Evolutionary conservation across 2,329 filamentous ascomycete genomes (phyloP).

Genomic region (Nemania serpens): DNA sequence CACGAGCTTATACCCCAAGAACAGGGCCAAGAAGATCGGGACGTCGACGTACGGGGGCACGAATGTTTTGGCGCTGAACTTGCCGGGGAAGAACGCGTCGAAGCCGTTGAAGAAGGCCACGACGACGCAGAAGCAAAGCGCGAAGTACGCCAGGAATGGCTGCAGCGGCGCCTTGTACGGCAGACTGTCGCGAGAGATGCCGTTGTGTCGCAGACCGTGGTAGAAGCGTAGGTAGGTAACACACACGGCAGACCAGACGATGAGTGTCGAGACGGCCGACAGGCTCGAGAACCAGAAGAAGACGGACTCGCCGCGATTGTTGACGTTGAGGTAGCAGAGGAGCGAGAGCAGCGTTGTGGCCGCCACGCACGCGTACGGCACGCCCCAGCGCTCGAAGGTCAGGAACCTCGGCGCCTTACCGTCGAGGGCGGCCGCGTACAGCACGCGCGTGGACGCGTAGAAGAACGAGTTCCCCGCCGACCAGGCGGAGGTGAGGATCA

Average conservation of each 20-base stretch:
- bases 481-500: slow-evolving; percentile 57
- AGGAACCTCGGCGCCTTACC: slow-evolving; percentile 56
- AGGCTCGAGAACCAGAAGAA: slow-evolving; percentile 54
- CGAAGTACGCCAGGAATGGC: slow-evolving; percentile 70
- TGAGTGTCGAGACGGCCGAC: slow-evolving; percentile 70
- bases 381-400: slow-evolving; percentile 59
- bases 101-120: slow-evolving; percentile 77
- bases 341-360: slow-evolving; percentile 64
- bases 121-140: slow-evolving; percentile 63
- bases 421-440: slow-evolving; percentile 53
- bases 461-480: slow-evolving; percentile 43
- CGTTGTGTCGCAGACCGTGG: slow-evolving; percentile 66
- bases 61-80: slow-evolving; percentile 55
- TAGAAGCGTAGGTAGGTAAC: slow-evolving; percentile 73
- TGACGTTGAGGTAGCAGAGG: slow-evolving; percentile 67
- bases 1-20: slow-evolving; percentile 68
- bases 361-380: slow-evolving; percentile 63
- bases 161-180: slow-evolving; percentile 69
- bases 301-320: slow-evolving; percentile 50
- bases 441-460: slow-evolving; percentile 41
- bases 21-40: slow-evolving; percentile 67
- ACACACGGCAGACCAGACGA: slow-evolving; percentile 70
- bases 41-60: slow-evolving; percentile 73
- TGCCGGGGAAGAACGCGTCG: slow-evolving; percentile 67
- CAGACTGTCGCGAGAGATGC: slow-evolving; percentile 65